These are phyloP conservation scores for Nakazawaea siamensis DNA, from an alignment of 805 yeast genomes.

Conservation along the genomic window DNA sequence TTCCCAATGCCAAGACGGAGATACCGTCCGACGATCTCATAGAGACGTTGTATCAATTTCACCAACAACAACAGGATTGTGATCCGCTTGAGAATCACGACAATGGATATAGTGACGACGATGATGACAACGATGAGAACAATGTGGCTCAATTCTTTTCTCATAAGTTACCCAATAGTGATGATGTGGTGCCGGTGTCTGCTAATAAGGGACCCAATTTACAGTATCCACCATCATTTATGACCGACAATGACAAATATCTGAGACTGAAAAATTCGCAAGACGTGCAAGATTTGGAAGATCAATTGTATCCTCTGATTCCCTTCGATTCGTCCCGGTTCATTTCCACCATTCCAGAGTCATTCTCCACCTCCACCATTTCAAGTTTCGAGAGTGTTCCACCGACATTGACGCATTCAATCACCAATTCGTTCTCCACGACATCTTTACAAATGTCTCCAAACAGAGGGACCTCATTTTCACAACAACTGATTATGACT, in stretches of 20 bases:
- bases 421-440: constrained; percentile 14
- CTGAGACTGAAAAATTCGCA: too few species aligned
- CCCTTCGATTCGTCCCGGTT: constrained; percentile 9
- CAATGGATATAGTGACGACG: constrained; percentile 1
- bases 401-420: constrained; percentile 15
- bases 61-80: constrained; percentile 5
- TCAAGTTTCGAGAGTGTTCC: constrained; percentile 24
- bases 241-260: too few species aligned
- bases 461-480: constrained; percentile 17
- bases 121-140: constrained; percentile 1
- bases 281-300: background rate
- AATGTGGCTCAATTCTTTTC: background rate
- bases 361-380: constrained; percentile 24
- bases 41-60: constrained; percentile 9
- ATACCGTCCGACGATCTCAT: constrained; percentile 7
- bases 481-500: constrained; percentile 29
- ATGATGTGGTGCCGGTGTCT: constrained; percentile 8
- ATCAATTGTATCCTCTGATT: constrained; percentile 6
- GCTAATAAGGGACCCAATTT: constrained; percentile 15
- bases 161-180: constrained; percentile 7
- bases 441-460: constrained; percentile 11
- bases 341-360: constrained; percentile 18
- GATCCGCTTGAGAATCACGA: background rate
- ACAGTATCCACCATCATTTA: constrained; percentile 17
- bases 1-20: constrained; percentile 7